A percentile compares a stretch with the other conserved stretches of the same genome.
Conservation (phyloP, 2,329 filamentous ascomycete species). For the Huntiella savannae region DNA sequence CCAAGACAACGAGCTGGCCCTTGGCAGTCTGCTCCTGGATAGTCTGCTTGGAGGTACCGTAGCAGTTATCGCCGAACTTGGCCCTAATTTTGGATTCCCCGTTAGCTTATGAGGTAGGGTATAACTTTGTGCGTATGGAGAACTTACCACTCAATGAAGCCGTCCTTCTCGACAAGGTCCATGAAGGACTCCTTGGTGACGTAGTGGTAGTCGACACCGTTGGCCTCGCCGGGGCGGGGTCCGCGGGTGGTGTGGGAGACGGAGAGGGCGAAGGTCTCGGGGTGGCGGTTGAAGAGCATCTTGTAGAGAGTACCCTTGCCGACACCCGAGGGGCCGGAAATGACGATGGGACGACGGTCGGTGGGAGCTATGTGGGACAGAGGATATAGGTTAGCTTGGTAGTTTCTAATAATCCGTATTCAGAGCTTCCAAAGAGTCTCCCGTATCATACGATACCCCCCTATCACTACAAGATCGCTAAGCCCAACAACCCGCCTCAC, state of each 20-base stretch:
- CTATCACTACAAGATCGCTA: no score
- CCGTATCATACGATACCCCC: no score
- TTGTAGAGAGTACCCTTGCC: conserved; percentile 69
- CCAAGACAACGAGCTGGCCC: conserved; percentile 61
- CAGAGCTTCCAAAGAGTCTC: no score
- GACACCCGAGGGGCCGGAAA: conserved; percentile 62
- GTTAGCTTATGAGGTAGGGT: neutral
- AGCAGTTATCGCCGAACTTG: conserved; percentile 67
- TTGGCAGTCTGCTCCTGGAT: conserved; percentile 56
- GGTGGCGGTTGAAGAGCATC: conserved; percentile 41
- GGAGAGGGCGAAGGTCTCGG: conserved; percentile 32
- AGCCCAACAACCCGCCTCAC: no score
- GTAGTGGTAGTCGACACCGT: conserved; percentile 71
- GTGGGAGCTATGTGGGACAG: conserved; percentile 16
- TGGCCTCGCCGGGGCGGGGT: conserved; percentile 54
- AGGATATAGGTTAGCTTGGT: neutral
- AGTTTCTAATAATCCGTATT: no score
- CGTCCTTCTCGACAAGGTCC: conserved; percentile 43
- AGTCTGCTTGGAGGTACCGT: conserved; percentile 66
- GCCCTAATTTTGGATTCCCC: conserved; percentile 29
- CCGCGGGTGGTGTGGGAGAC: conserved; percentile 62
- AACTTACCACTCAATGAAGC: conserved; percentile 50
- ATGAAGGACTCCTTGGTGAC: conserved; percentile 48
- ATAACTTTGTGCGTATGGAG: neutral
- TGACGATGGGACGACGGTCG: conserved; percentile 48